These are phyloP conservation scores for Strobilomyces confusus DNA, from an alignment of 768 basidiomycete genomes.

Conservation along the genomic window DNA sequence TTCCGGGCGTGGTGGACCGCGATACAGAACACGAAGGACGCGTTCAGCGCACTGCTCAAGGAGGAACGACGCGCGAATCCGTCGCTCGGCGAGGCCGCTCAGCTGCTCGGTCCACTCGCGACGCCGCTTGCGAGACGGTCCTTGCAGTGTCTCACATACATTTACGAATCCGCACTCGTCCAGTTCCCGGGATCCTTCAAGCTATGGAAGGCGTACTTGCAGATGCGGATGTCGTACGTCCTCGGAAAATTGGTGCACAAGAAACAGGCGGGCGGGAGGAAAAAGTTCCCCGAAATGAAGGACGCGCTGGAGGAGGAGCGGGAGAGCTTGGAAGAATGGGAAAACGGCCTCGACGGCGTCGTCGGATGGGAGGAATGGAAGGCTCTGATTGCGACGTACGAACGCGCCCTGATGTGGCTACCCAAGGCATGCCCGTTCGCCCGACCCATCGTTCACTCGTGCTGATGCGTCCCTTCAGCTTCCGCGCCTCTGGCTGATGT, in stretches of 20 bases:
- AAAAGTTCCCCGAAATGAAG: constrained; percentile 89
- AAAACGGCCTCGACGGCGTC: constrained; percentile 77
- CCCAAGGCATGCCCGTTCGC: constrained; percentile 59
- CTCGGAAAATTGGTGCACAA: constrained; percentile 69
- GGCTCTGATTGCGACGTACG: constrained; percentile 79
- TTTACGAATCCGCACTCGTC: constrained; percentile 89
- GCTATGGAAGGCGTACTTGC: constrained; percentile 91
- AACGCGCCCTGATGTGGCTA: constrained; percentile 92
- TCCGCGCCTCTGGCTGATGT: constrained; percentile 92
- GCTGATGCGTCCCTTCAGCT: constrained; percentile 47
- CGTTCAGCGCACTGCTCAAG: constrained; percentile 53
- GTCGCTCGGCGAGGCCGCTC: constrained; percentile 45
- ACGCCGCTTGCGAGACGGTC: constrained; percentile 67
- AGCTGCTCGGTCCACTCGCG: constrained; percentile 76
- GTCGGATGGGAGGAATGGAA: constrained; percentile 99
- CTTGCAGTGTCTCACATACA: constrained; percentile 79
- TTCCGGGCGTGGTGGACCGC: constrained; percentile 93
- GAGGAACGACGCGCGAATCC: constrained; percentile 44
- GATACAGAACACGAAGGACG: constrained; percentile 71
- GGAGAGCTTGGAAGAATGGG: constrained; percentile 80
- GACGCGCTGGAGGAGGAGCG: constrained; percentile 84
- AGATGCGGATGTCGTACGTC: constrained; percentile 79
- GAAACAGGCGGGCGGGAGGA: constrained; percentile 81
- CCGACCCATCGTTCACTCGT: neutral
- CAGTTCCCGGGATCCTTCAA: constrained; percentile 92